Base-by-base conservation (phyloP, 1,284 basidiomycete genomes). In the Papiliotrema nemorosa region DNA sequence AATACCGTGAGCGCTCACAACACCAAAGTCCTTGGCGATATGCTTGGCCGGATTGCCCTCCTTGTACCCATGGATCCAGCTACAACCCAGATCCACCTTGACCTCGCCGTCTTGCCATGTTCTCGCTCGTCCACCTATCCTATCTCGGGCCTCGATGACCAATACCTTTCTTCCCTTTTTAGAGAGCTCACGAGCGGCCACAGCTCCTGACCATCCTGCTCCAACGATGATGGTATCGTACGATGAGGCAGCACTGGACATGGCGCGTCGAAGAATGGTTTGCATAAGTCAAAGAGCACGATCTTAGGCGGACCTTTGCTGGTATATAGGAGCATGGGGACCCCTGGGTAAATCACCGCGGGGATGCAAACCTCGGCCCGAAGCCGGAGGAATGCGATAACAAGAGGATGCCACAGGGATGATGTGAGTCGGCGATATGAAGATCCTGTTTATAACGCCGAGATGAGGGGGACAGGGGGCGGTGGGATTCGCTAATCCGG, bases 11-110 rank as follows among this genome's bases (percentile, higher is more conserved):
- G 36, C 20, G 64, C 69, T 54, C 31, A 75, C 65, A 14, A 78
- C 69, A 1, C 68, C 70, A 36, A 77, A 61, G 33, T 64, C 66
- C 44, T 74, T 67, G 1, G 76, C 74, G 18, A 79, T 65, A 5
- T 53, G 57, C 31, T 72, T 67, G 18, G 76, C 66, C 0, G 78
- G 78, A 46, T 73, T 76, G 3, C 78, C 78, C 56, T 78, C 76
- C 25, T 72, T 66, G 57, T 73, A 77, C 13, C 78, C 78, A 58
- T 80, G 78, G 33, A 79, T 78, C 74, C 76, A 79, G 47, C 70
- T 73, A 57, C 78, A 79, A 18, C 78, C 78, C 25, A 79, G 60
- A 53, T 79, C 78, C 36, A 78, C 63, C 38, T 63, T 65, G 4
- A 51, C 47, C 21, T 59, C 61, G 2, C 55, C 54, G 44, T 63